Conservation (phyloP, 1,284 basidiomycete species). For the Papiliotrema fonsecae region DNA sequence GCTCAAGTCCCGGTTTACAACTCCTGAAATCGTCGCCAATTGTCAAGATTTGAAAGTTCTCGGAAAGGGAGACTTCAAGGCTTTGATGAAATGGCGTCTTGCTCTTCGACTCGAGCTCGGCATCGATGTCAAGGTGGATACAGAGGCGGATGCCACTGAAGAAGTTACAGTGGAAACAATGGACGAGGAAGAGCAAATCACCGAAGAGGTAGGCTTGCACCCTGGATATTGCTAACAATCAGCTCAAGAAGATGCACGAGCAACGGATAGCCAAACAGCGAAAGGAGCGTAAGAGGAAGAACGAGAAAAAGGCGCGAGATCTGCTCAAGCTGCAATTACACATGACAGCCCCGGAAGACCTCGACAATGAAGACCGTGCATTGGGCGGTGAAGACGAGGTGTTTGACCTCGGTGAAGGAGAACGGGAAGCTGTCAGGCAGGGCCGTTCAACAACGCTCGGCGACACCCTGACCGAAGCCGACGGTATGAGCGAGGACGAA, state of each 20-base stretch:
- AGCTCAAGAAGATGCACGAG: slow-evolving; percentile 63
- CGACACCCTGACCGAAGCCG: slow-evolving; percentile 52
- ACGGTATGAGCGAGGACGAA: slow-evolving; percentile 41
- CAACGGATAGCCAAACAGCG: slow-evolving; percentile 70
- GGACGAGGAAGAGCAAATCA: slow-evolving; percentile 82
- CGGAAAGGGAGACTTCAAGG: slow-evolving; percentile 95
- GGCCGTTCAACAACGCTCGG: slow-evolving; percentile 48
- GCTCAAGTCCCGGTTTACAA: slow-evolving; percentile 67
- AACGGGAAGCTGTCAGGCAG: slow-evolving; percentile 52
- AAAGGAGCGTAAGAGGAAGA: slow-evolving; percentile 77
- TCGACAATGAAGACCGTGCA: slow-evolving; percentile 68
- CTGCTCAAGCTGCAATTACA: slow-evolving; percentile 94
- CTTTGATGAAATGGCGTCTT: slow-evolving; percentile 84
- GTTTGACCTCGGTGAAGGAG: slow-evolving; percentile 71
- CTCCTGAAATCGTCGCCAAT: slow-evolving; percentile 72
- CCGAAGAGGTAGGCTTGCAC: slow-evolving; percentile 67
- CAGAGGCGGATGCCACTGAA: slow-evolving; percentile 69
- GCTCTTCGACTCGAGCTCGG: slow-evolving; percentile 80
- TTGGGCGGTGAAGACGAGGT: slow-evolving; percentile 62
- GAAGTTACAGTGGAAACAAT: slow-evolving; percentile 69
- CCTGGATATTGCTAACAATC: slow-evolving; percentile 7
- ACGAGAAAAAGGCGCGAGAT: slow-evolving; percentile 82
- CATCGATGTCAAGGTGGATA: slow-evolving; percentile 69
- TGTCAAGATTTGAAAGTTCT: slow-evolving; percentile 93
- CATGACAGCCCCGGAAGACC: slow-evolving; percentile 96